Percentiles rank a stretch among this genome's conserved stretches.
Evolutionary conservation across 768 basidiomycete genomes (phyloP).

Genomic region (Amanita muscaria): DNA sequence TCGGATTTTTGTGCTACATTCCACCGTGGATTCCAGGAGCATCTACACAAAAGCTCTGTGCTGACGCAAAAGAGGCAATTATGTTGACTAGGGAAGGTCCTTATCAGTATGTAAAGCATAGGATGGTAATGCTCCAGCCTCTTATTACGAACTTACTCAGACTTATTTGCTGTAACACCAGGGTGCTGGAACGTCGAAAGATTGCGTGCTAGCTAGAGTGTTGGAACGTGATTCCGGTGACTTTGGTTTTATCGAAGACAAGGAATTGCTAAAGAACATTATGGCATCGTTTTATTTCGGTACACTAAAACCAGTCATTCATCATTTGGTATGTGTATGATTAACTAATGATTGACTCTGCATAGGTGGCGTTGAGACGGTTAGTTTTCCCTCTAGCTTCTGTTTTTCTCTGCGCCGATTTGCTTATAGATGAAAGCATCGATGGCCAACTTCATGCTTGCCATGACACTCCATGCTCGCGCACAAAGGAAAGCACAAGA

Average conservation of each 20-base stretch:
- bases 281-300: too few species aligned
- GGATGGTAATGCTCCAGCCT: too few species aligned
- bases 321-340: neutral
- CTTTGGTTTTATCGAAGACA: too few species aligned
- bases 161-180: too few species aligned
- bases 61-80: neutral
- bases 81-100: neutral
- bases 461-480: slow-evolving; percentile 5
- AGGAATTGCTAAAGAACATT: too few species aligned
- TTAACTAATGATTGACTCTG: neutral
- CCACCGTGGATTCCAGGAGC: slow-evolving; percentile 10
- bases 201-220: neutral
- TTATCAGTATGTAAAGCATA: neutral
- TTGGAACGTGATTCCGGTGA: neutral
- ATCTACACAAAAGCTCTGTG: slow-evolving; percentile 2
- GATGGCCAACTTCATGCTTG: slow-evolving; percentile 1
- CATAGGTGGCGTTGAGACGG: too few species aligned
- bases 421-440: too few species aligned
- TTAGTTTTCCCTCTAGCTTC: too few species aligned
- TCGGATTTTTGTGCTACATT: slow-evolving; percentile 1
- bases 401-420: too few species aligned
- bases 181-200: too few species aligned
- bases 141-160: too few species aligned
- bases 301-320: too few species aligned
- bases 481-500: slow-evolving; percentile 7